A percentile compares a stretch with the other conserved stretches of the same genome.
Evolutionary conservation across 495 filamentous ascomycete genomes (phyloP).

Genomic region (Hyphodiscus hymeniophilus): DNA sequence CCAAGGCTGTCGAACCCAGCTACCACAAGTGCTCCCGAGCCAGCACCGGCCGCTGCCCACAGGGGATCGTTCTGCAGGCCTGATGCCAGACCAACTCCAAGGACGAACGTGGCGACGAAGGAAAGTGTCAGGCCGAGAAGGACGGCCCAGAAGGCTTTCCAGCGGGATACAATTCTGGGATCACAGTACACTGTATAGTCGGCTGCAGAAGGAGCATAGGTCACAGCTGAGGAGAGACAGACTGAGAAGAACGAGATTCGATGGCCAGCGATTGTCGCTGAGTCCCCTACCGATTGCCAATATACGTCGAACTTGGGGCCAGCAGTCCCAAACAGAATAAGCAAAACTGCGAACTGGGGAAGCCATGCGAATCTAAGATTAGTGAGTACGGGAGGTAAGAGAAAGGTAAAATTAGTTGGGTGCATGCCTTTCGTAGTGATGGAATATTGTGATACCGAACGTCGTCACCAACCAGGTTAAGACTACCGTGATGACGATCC

Average conservation of each 20-base stretch:
- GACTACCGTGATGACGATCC: slow-evolving; percentile 61
- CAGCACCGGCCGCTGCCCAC: slow-evolving; percentile 47
- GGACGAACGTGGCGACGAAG: slow-evolving; percentile 43
- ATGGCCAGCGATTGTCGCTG: slow-evolving; percentile 48
- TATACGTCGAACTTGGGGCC: slow-evolving; percentile 54
- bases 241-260: slow-evolving; percentile 62
- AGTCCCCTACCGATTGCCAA: slow-evolving; percentile 38
- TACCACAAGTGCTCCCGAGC: slow-evolving; percentile 59
- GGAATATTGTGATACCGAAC: slow-evolving; percentile 66
- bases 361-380: slow-evolving; percentile 53
- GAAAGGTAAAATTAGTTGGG: not conserved
- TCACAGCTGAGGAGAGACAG: slow-evolving; percentile 52
- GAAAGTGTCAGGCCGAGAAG: slow-evolving; percentile 22
- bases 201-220: slow-evolving; percentile 43
- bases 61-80: slow-evolving; percentile 42
- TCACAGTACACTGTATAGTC: slow-evolving; percentile 52
- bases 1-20: slow-evolving; percentile 54
- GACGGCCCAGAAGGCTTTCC: slow-evolving; percentile 28
- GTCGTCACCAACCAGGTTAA: slow-evolving; percentile 61
- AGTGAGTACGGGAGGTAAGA: not conserved
- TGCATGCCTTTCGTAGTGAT: slow-evolving; percentile 58
- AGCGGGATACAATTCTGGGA: slow-evolving; percentile 28
- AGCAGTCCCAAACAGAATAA: slow-evolving; percentile 60
- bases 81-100: slow-evolving; percentile 66
- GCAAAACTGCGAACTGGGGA: slow-evolving; percentile 56